Percentiles rank a stretch among this genome's conserved stretches.
These are phyloP conservation scores for Erucastrum elatum DNA, from an alignment of 345 rosid species.

Conservation along the genomic window DNA sequence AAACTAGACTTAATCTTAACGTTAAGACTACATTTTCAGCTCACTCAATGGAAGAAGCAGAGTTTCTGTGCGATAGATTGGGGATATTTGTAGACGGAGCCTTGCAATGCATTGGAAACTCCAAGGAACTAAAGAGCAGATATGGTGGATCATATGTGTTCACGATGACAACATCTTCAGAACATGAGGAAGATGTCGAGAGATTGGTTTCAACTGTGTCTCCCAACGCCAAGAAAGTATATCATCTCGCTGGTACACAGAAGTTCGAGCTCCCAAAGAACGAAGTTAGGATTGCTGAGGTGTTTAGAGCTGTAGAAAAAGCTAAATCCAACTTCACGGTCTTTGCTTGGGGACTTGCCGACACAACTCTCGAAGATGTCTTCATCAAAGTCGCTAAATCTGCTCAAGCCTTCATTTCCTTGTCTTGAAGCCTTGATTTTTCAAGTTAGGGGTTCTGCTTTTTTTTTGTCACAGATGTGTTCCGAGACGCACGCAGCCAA, in stretches of 20 bases:
- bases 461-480: background rate
- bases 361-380: constrained; percentile 92
- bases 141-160: constrained; percentile 86
- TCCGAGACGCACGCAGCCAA: background rate
- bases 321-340: constrained; percentile 75
- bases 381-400: constrained; percentile 69
- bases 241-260: constrained; percentile 84
- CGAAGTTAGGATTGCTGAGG: constrained; percentile 68
- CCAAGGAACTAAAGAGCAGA: constrained; percentile 79
- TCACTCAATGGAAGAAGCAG: constrained; percentile 99
- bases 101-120: constrained; percentile 88
- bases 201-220: background rate
- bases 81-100: constrained; percentile 86
- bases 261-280: constrained; percentile 90
- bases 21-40: constrained; percentile 40
- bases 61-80: constrained; percentile 75
- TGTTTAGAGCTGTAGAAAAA: constrained; percentile 43
- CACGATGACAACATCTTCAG: constrained; percentile 65
- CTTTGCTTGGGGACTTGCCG: constrained; percentile 91
- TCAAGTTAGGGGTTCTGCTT: background rate
- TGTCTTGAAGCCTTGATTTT: constrained; percentile 27
- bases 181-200: constrained; percentile 47
- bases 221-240: constrained; percentile 61
- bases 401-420: constrained; percentile 41
- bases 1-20: background rate